A percentile compares a stretch with the other conserved stretches of the same genome.
Conservation (phyloP, 129 eudicot genomes). For the Chrysanthemum lavandulifolium region DNA sequence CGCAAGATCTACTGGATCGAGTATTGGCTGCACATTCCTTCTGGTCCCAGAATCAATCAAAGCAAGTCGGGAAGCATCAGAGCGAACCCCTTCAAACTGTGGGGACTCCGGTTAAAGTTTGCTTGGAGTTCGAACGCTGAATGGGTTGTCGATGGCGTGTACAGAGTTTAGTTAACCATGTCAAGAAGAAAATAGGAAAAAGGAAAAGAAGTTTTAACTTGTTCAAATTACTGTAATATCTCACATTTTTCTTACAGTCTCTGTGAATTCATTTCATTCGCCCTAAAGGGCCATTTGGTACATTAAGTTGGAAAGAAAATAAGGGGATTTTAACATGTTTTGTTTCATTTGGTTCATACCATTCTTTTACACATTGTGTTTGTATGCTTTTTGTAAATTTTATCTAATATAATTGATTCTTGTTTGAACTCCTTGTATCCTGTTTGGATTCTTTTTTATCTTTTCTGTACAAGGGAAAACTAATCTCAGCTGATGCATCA, state of each 20-base stretch:
- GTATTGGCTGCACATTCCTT: conserved; percentile 78
- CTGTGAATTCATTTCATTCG: conserved; percentile 37
- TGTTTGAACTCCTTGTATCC: conserved; percentile 1
- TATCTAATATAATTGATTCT: conserved; percentile 20
- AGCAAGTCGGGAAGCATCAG: conserved; percentile 68
- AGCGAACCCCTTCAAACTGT: conserved; percentile 35
- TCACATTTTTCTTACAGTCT: conserved; percentile 6
- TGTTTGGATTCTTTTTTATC: background rate
- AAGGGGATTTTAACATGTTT: conserved; percentile 33
- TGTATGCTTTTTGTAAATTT: conserved; percentile 28
- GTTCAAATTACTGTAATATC: conserved; percentile 36
- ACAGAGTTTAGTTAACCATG: conserved; percentile 29
- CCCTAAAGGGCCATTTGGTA: conserved; percentile 32
- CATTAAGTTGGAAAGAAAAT: conserved; percentile 36
- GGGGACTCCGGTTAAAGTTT: conserved; percentile 41
- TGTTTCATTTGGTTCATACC: conserved; percentile 26
- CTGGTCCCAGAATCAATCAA: conserved; percentile 83
- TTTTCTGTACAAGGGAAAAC: background rate
- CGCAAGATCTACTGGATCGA: conserved; percentile 84
- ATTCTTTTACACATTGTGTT: conserved; percentile 32
- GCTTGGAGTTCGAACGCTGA: conserved; percentile 29
- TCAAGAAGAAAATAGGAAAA: conserved; percentile 14
- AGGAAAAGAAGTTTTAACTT: conserved; percentile 21
- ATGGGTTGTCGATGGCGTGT: conserved; percentile 29
- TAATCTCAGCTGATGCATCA: background rate